Evolutionary conservation across 2,329 filamentous ascomycete species (phyloP), one percentile per base, ranked within the genome.

Genomic region (Aspergillus chevalieri): DNA sequence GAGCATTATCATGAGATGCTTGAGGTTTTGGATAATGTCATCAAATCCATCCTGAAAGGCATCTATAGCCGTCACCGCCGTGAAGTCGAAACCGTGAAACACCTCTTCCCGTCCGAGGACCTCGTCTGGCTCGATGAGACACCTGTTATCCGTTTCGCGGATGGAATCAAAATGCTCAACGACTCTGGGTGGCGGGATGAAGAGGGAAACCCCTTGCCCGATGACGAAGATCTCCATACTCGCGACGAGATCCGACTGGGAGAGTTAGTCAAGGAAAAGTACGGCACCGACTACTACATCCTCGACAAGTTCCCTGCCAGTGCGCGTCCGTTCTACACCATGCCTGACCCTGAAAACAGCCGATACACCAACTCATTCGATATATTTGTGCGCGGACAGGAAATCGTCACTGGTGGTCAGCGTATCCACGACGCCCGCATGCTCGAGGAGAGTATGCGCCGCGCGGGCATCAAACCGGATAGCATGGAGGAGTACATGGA

Each of bases 371-470:
- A 95, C 66, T 95, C 91, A 0, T 96, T 95, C 61, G 91, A 96
- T 66, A 94, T 96, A 50, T 96, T 96, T 72, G 80, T 95, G 41
- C 86, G 91, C 26, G 91, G 91, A 0, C 91, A 96, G 64, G 91
- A 96, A 67, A 93, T 96, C 50, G 84, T 92, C 43, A 92, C 89
- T 1, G 91, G 91, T 59, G 91, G 91, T 6, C 91, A 96, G 69
- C 89, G 91, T 80, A 94, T 96, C 55, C 87, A 96, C 66, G 84
- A 93, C 53, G 80, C 87, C 0, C 72, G 78, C 4, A 79, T 87
- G 64, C 76, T 96, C n/a, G 79, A 85, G 42, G 79, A 85, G 59
- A 87, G 86, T 63, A 90, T 96, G 86, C 78, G 79, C 52, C 80
- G 80, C 44, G 78, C 82, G 44, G 89, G 89, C 51, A 85, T 96